Conservation (phyloP, 2,329 filamentous ascomycete genomes). For the Chaetomiaceae sp. region DNA sequence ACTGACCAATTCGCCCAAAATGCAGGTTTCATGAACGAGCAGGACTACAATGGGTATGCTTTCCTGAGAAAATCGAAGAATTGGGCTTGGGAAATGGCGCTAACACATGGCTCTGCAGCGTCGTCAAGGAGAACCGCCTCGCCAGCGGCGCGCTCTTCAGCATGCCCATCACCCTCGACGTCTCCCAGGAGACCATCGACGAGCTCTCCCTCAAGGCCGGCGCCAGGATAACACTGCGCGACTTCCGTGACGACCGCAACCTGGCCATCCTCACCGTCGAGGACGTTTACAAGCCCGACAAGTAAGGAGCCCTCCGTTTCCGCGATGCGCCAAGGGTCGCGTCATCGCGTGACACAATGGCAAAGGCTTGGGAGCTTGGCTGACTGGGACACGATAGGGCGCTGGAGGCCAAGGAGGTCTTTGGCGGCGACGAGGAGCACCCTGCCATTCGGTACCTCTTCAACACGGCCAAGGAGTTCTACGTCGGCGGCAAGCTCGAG, state of each 20-base stretch:
- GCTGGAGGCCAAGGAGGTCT: constrained; percentile 89
- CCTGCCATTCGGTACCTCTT: constrained; percentile 89
- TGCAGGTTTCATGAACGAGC: constrained; percentile 91
- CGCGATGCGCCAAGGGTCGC: constrained; percentile 24
- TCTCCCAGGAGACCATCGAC: constrained; percentile 70
- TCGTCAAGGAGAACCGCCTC: constrained; percentile 84
- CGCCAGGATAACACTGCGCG: constrained; percentile 79
- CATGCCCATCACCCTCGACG: constrained; percentile 94
- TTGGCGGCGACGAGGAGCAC: constrained; percentile 86
- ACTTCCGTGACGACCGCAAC: constrained; percentile 94
- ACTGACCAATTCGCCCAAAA: constrained; percentile 17
- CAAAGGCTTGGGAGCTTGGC: constrained; percentile 10
- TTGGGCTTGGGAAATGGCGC: constrained; percentile 13
- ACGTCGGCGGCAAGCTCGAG: constrained; percentile 93
- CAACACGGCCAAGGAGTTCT: constrained; percentile 76
- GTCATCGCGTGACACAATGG: constrained; percentile 25
- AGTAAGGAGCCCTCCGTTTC: constrained; percentile 52
- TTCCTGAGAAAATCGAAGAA: not conserved
- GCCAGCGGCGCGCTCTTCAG: constrained; percentile 86
- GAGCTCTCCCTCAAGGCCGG: constrained; percentile 72
- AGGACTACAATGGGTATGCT: constrained; percentile 87
- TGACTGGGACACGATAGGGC: constrained; percentile 48
- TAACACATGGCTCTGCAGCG: constrained; percentile 48
- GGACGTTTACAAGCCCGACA: constrained; percentile 92
- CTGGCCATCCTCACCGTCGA: constrained; percentile 93